These are phyloP conservation scores for Solanum virginianum DNA, from an alignment of 257 asterid species.

Conservation along the genomic window DNA sequence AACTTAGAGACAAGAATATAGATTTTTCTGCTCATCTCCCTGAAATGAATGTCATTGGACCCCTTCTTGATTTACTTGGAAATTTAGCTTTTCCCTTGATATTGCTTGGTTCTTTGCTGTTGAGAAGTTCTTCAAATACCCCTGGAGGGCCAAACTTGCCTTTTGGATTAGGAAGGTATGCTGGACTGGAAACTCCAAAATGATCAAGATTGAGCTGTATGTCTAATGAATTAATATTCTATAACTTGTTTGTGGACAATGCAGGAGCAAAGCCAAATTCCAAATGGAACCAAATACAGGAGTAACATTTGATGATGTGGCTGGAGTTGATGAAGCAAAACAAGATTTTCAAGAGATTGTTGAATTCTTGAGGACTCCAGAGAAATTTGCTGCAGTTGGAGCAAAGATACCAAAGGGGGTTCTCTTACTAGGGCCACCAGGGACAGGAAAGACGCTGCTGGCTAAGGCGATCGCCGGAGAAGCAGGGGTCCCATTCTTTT, in stretches of 20 bases:
- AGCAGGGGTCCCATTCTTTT: slow-evolving; percentile 59
- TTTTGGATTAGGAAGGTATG: slow-evolving; percentile 56
- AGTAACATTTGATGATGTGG: slow-evolving; percentile 61
- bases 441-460: slow-evolving; percentile 63
- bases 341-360: slow-evolving; percentile 51
- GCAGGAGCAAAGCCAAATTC: slow-evolving; percentile 61
- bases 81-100: slow-evolving; percentile 53
- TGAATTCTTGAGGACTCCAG: slow-evolving; percentile 49
- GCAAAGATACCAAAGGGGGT: slow-evolving; percentile 54
- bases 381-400: slow-evolving; percentile 52
- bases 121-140: slow-evolving; percentile 20
- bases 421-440: slow-evolving; percentile 55
- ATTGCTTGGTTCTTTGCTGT: slow-evolving; percentile 26
- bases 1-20: slow-evolving; percentile 38
- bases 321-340: slow-evolving; percentile 71
- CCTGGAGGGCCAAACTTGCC: slow-evolving; percentile 61
- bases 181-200: not conserved
- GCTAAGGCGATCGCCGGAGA: slow-evolving; percentile 73
- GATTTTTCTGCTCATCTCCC: slow-evolving; percentile 45
- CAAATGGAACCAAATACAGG: slow-evolving; percentile 70
- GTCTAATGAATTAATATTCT: not conserved
- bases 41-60: slow-evolving; percentile 16
- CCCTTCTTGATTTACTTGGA: slow-evolving; percentile 36
- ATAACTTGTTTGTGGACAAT: not conserved
- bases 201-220: not conserved